Percentiles rank a stretch among this genome's conserved stretches.
Conservation (phyloP, 371 early-diverging fungal genomes). For the Zopfochytrium polystomum region DNA sequence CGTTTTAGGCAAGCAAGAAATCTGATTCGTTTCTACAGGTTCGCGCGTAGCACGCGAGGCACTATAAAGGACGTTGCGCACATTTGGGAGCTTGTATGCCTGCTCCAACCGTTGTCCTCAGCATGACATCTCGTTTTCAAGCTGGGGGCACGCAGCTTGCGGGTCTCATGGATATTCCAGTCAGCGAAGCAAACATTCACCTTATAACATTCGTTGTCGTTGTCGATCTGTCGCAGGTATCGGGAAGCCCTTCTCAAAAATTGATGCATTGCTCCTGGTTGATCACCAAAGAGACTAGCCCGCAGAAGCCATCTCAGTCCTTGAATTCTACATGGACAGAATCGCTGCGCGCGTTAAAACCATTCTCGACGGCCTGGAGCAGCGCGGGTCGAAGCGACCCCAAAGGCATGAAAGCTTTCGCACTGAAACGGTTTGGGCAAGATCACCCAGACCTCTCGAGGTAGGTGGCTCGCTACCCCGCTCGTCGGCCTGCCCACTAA, state of each 20-base stretch:
- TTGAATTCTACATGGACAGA: conserved; percentile 33
- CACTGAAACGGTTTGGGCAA: conserved; percentile 40
- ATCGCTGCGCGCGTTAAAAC: conserved; percentile 28
- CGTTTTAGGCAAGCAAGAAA: neutral
- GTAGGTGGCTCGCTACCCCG: conserved; percentile 14
- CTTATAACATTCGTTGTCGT: conserved; percentile 39
- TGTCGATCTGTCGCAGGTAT: conserved; percentile 47
- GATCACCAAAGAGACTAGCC: conserved; percentile 26
- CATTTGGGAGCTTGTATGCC: conserved; percentile 56
- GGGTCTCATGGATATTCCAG: conserved; percentile 43
- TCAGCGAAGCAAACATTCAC: conserved; percentile 47
- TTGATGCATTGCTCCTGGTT: neutral
- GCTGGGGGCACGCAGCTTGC: conserved; percentile 47
- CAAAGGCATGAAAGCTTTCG: conserved; percentile 33
- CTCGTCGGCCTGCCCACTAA: neutral
- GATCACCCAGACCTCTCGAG: conserved; percentile 41
- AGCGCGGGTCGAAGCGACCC: conserved; percentile 53
- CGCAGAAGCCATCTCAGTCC: conserved; percentile 20
- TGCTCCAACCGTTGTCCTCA: no score
- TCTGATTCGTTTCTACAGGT: conserved; percentile 22
- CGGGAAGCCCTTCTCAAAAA: neutral
- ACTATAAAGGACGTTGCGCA: conserved; percentile 51
- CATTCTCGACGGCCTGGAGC: conserved; percentile 40
- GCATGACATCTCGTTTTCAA: no score
- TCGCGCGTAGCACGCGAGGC: conserved; percentile 46